phyloP scores from a whole-genome alignment of 768 basidiomycete genomes.

The Tricholoma matsutake region DNA sequence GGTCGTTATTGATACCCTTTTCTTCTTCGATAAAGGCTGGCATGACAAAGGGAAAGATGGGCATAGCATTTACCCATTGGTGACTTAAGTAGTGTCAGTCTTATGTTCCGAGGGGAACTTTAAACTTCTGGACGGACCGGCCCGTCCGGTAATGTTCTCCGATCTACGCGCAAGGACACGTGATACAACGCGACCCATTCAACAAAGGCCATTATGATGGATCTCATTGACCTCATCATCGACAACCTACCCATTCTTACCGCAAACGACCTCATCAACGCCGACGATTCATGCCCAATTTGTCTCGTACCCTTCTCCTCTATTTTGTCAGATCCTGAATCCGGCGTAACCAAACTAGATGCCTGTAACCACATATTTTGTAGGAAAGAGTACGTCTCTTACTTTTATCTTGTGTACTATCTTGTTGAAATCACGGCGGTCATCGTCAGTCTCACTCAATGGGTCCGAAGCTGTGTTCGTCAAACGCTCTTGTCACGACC shows the following conservation, averaged over 20 bases:
- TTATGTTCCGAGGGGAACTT: too few species aligned
- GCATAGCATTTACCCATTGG: too few species aligned
- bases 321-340: constrained; percentile 35
- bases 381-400: constrained; percentile 48
- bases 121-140: too few species aligned
- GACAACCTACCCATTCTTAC: constrained; percentile 42
- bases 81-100: too few species aligned
- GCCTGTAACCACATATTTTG: constrained; percentile 71
- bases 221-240: constrained; percentile 36
- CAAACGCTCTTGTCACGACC: not conserved
- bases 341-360: constrained; percentile 54
- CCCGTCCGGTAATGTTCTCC: too few species aligned
- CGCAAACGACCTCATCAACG: constrained; percentile 32
- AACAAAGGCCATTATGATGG: constrained; percentile 8
- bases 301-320: constrained; percentile 53
- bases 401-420: not conserved
- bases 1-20: constrained; percentile 7
- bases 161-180: too few species aligned
- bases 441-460: constrained; percentile 52
- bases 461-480: constrained; percentile 57
- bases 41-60: constrained; percentile 7
- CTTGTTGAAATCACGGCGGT: constrained; percentile 1
- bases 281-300: constrained; percentile 62
- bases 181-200: not conserved
- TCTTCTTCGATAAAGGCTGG: constrained; percentile 15